These are phyloP conservation scores for Aspergillus avenaceus DNA, from an alignment of 495 filamentous ascomycete species.

Conservation along the genomic window DNA sequence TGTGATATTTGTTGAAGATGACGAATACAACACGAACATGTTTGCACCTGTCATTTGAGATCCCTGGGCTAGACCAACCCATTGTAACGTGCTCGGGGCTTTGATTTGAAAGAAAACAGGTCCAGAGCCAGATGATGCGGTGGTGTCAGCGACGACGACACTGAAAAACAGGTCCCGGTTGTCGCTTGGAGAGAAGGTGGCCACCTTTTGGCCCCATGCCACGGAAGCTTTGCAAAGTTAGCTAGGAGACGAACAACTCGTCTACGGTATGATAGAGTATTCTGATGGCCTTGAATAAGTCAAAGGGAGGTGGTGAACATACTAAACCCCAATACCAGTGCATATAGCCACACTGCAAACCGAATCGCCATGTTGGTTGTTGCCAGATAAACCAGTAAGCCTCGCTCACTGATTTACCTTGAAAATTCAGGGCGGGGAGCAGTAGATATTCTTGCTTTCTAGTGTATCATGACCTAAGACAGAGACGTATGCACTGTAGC, in stretches of 20 bases:
- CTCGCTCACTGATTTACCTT: too few relatives aligned
- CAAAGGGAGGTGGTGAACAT: not conserved
- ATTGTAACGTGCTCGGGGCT: slow-evolving; percentile 54
- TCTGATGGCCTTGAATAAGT: not conserved
- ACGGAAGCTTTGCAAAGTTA: slow-evolving; percentile 6
- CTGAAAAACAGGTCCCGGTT: slow-evolving; percentile 28
- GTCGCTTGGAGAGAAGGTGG: slow-evolving; percentile 20
- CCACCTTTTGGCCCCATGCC: slow-evolving; percentile 18
- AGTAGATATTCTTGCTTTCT: too few relatives aligned
- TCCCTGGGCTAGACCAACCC: slow-evolving; percentile 66
- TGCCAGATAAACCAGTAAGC: not conserved
- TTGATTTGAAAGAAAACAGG: slow-evolving; percentile 62
- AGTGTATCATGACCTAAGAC: too few relatives aligned
- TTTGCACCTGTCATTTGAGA: slow-evolving; percentile 56
- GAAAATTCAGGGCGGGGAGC: too few relatives aligned
- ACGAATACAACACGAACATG: slow-evolving; percentile 67
- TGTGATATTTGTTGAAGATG: slow-evolving; percentile 52
- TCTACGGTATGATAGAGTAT: not conserved
- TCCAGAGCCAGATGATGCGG: slow-evolving; percentile 22
- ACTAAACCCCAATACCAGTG: not conserved
- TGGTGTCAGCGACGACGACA: slow-evolving; percentile 28
- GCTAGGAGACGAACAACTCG: not conserved
- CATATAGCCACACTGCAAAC: not conserved
- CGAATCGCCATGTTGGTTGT: not conserved
- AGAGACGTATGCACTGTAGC: too few relatives aligned